Conservation (phyloP, 176 grass and related monocot genomes). For the Triticum timopheevii region DNA sequence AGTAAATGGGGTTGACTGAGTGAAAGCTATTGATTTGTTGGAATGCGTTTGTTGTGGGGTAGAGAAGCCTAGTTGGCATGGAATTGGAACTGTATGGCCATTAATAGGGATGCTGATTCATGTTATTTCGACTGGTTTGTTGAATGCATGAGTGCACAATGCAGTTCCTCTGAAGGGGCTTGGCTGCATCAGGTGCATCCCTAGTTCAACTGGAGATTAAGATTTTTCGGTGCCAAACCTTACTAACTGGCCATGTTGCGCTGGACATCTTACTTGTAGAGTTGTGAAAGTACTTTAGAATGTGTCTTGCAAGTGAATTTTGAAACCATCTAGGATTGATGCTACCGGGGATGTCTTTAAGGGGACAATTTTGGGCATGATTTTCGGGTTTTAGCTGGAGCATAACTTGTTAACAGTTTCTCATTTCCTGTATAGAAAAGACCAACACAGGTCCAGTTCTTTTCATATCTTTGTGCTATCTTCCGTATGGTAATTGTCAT, state of each 20-base stretch:
- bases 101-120: too few relatives aligned
- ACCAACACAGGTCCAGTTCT: neutral
- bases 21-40: neutral
- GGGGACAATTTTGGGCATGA: neutral
- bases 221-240: neutral
- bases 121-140: too few relatives aligned
- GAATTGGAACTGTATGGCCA: neutral
- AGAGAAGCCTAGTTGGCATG: neutral
- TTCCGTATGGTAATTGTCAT: neutral
- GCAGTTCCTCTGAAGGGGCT: neutral
- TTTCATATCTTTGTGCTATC: neutral
- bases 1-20: neutral
- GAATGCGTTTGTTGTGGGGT: neutral
- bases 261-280: neutral
- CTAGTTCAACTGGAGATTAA: neutral
- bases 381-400: neutral
- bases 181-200: neutral
- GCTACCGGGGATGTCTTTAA: neutral
- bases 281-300: neutral
- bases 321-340: neutral
- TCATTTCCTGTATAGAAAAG: neutral
- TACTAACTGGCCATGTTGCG: neutral
- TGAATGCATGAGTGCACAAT: conserved; percentile 1
- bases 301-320: neutral
- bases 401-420: neutral